Conservation (phyloP, 805 yeast species). For the Hyphopichia homilentoma region DNA sequence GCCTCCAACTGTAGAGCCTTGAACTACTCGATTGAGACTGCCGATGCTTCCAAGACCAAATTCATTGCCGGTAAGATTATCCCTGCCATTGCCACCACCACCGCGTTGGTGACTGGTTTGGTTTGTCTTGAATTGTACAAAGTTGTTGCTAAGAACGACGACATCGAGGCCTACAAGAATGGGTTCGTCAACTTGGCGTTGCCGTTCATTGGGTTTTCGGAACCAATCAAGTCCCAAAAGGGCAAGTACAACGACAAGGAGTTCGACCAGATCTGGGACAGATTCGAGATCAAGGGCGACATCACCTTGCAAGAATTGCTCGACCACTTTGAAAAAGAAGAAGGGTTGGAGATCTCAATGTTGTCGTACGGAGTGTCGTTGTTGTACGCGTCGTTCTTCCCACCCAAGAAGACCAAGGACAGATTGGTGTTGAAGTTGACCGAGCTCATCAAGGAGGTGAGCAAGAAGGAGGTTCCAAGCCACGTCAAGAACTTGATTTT, state of each 20-base stretch:
- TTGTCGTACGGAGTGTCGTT: slow-evolving; percentile 85
- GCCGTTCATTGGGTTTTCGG: slow-evolving; percentile 96
- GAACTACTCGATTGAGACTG: slow-evolving; percentile 84
- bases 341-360: slow-evolving; percentile 88
- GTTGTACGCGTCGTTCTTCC: slow-evolving; percentile 89
- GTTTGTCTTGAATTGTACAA: slow-evolving; percentile 90
- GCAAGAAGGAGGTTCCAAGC: slow-evolving; percentile 74
- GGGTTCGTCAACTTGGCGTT: slow-evolving; percentile 90
- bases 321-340: slow-evolving; percentile 71
- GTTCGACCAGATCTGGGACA: slow-evolving; percentile 92
- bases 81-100: slow-evolving; percentile 98
- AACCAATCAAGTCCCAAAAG: slow-evolving; percentile 85
- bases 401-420: slow-evolving; percentile 83
- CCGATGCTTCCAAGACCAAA: slow-evolving; percentile 86
- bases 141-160: slow-evolving; percentile 70
- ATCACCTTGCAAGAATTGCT: slow-evolving; percentile 70
- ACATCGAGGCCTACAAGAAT: slow-evolving; percentile 84
- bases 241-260: slow-evolving; percentile 74
- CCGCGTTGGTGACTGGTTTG: slow-evolving; percentile 95
- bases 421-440: slow-evolving; percentile 66
- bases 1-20: slow-evolving; percentile 95
- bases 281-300: slow-evolving; percentile 80
- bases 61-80: slow-evolving; percentile 97
- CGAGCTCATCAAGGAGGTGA: slow-evolving; percentile 74
- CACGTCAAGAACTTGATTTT: slow-evolving; percentile 77